Evolutionary conservation across 164 flowering plant genomes (phyloP).

Genomic region (Magnolia kwangsiensis): DNA sequence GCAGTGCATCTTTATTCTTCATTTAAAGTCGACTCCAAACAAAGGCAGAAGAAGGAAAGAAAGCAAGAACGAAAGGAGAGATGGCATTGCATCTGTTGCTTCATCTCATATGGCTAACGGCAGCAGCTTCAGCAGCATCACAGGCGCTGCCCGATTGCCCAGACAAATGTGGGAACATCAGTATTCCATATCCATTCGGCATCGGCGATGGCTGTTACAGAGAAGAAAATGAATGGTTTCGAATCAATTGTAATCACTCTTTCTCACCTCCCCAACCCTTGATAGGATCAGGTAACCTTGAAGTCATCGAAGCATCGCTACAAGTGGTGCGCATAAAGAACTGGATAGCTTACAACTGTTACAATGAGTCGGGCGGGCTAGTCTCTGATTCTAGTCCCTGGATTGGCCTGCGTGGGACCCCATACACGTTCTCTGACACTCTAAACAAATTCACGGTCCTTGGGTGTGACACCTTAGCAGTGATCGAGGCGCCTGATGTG

Average conservation of each 20-base stretch:
- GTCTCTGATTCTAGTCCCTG: neutral
- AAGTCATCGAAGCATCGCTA: constrained; percentile 4
- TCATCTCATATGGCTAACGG: neutral
- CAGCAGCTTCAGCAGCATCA: neutral
- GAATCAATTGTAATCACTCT: neutral
- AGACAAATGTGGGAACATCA: neutral
- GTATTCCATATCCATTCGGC: constrained; percentile 2
- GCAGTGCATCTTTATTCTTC: too few relatives aligned
- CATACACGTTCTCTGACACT: neutral
- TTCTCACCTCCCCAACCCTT: constrained; percentile 7
- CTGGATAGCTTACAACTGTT: neutral
- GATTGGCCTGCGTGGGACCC: neutral
- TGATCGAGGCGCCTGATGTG: neutral
- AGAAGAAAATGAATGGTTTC: neutral
- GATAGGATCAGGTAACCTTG: neutral
- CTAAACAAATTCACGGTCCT: neutral
- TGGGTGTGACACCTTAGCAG: neutral
- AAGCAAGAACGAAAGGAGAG: neutral
- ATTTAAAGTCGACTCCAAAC: too few relatives aligned
- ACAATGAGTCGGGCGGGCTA: neutral
- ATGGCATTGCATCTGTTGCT: neutral
- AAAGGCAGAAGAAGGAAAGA: neutral
- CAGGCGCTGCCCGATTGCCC: constrained; percentile 1
- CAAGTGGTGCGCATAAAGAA: neutral
- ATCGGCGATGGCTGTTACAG: neutral